Conservation (phyloP, 2,329 filamentous ascomycete genomes). For the Xylariaceae sp. region DNA sequence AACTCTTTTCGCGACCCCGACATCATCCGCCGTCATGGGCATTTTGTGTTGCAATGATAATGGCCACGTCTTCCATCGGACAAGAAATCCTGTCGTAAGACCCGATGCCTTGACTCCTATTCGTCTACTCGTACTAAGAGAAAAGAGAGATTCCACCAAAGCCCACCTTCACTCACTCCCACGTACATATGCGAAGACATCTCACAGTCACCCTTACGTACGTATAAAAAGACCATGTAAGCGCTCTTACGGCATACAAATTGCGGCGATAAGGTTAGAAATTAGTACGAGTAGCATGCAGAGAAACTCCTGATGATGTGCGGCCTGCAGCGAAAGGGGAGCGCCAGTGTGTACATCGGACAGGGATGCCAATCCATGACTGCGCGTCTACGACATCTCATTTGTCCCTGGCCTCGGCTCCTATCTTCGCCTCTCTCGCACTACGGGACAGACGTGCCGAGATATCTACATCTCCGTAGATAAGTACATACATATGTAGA, state of each 20-base stretch:
- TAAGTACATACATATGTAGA: not conserved
- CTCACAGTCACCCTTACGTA: too few species aligned
- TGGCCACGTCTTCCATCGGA: not conserved
- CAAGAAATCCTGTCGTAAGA: not conserved
- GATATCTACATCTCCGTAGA: not conserved
- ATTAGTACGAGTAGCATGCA: not conserved
- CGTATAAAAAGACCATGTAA: too few species aligned
- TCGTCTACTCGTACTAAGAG: not conserved
- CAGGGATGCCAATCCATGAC: not conserved
- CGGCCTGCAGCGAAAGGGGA: not conserved
- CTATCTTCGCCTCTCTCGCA: too few species aligned
- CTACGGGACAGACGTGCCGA: too few species aligned
- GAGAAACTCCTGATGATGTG: not conserved
- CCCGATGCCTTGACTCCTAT: not conserved
- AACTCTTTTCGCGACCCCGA: too few species aligned
- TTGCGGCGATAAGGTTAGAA: not conserved
- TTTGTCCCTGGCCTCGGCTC: not conserved
- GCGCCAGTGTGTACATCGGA: not conserved
- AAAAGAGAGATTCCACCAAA: not conserved
- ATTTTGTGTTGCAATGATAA: not conserved
- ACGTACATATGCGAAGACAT: too few species aligned
- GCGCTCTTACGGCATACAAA: not conserved
- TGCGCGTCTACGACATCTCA: not conserved
- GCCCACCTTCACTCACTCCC: not conserved
- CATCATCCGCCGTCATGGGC: too few species aligned